These are phyloP conservation scores for Auricularia sp. DNA, from an alignment of 768 basidiomycete species.

Conservation along the genomic window DNA sequence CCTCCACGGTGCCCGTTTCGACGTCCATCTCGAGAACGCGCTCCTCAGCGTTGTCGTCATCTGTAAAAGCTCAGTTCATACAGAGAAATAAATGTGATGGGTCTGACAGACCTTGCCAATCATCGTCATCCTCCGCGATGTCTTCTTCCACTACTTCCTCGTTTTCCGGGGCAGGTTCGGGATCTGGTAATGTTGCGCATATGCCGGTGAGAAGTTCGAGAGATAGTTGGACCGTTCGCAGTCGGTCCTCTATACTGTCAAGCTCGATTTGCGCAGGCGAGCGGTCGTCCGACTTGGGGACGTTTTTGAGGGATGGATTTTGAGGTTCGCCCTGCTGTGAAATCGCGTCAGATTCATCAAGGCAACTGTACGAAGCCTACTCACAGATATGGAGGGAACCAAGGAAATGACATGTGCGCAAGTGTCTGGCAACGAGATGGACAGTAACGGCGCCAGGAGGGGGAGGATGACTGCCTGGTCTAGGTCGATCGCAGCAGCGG, in stretches of 20 bases:
- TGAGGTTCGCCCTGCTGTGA: slow-evolving; percentile 40
- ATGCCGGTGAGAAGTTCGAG: slow-evolving; percentile 79
- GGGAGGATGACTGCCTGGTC: slow-evolving; percentile 67
- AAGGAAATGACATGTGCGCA: slow-evolving; percentile 1
- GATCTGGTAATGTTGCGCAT: slow-evolving; percentile 82
- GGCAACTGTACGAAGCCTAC: slow-evolving; percentile 6
- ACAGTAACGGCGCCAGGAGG: slow-evolving; percentile 55
- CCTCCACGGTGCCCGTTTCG: slow-evolving; percentile 21
- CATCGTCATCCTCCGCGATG: slow-evolving; percentile 18
- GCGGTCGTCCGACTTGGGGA: slow-evolving; percentile 70
- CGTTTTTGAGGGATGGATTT: slow-evolving; percentile 49
- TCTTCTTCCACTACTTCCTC: slow-evolving; percentile 16
- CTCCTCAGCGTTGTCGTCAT: slow-evolving; percentile 23
- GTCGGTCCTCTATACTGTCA: slow-evolving; percentile 55
- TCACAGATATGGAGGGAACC: slow-evolving; percentile 32
- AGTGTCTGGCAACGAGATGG: slow-evolving; percentile 40
- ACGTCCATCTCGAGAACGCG: slow-evolving; percentile 31
- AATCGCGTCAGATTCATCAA: no score
- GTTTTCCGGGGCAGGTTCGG: slow-evolving; percentile 28
- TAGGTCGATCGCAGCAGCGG: slow-evolving; percentile 51
- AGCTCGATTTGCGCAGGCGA: slow-evolving; percentile 58
- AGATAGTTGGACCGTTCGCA: slow-evolving; percentile 71
- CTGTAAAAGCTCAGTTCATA: slow-evolving; percentile 12
- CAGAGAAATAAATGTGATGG: neutral
- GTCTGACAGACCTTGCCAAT: slow-evolving; percentile 4